Conservation (phyloP, 2,329 filamentous ascomycete species). For the Clonostachys chloroleuca region DNA sequence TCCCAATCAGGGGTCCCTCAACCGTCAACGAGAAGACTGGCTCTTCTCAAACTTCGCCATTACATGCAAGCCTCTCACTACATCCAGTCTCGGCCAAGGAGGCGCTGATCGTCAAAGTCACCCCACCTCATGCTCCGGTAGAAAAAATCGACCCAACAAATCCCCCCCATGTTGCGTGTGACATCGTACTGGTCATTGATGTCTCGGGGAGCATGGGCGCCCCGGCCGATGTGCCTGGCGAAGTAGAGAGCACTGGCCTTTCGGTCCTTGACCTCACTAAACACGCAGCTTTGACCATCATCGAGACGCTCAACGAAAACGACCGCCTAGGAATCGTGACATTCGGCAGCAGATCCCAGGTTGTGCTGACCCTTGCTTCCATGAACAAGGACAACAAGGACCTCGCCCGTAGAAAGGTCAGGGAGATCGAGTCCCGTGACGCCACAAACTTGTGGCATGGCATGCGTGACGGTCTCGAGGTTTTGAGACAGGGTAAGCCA, state of each 20-base stretch:
- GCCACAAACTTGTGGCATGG: slow-evolving; percentile 57
- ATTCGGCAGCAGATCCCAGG: slow-evolving; percentile 35
- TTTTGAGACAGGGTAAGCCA: slow-evolving; percentile 28
- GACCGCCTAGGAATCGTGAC: slow-evolving; percentile 56
- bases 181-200: slow-evolving; percentile 59
- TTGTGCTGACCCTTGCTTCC: slow-evolving; percentile 36
- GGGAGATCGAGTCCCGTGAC: slow-evolving; percentile 26
- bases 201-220: slow-evolving; percentile 52
- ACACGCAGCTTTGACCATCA: slow-evolving; percentile 53
- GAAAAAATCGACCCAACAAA: slow-evolving; percentile 4
- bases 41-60: no score
- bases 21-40: no score
- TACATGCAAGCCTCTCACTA: slow-evolving; percentile 9
- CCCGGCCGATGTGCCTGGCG: slow-evolving; percentile 40
- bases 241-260: slow-evolving; percentile 44
- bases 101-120: slow-evolving; percentile 39
- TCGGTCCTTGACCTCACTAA: slow-evolving; percentile 55
- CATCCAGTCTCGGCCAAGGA: slow-evolving; percentile 29
- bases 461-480: slow-evolving; percentile 40
- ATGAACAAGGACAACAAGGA: slow-evolving; percentile 44
- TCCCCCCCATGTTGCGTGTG: slow-evolving; percentile 41
- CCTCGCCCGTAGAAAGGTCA: slow-evolving; percentile 32
- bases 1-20: slow-evolving; percentile 1
- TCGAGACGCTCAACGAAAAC: slow-evolving; percentile 47
- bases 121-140: slow-evolving; percentile 31